These are phyloP conservation scores for Trichosporon sp. DNA, from an alignment of 1,284 basidiomycete species.

Conservation along the genomic window DNA sequence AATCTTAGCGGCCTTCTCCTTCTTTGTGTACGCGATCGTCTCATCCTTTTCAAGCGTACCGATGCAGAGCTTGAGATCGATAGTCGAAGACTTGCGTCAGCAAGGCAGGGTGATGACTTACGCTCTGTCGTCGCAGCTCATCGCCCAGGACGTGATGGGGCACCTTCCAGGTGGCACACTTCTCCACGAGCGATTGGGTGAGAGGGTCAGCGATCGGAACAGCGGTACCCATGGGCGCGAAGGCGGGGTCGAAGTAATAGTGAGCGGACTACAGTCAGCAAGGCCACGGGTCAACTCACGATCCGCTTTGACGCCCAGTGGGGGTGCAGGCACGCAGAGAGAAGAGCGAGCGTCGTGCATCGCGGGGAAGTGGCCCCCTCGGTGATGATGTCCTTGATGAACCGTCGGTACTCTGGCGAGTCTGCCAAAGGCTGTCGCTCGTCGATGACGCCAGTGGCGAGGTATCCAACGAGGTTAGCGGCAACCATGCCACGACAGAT, in stretches of 20 bases:
- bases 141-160: slow-evolving; percentile 82
- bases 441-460: slow-evolving; percentile 72
- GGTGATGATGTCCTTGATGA: slow-evolving; percentile 91
- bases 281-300: slow-evolving; percentile 24
- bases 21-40: slow-evolving; percentile 67
- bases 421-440: slow-evolving; percentile 91
- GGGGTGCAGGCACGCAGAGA: slow-evolving; percentile 67
- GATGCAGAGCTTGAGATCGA: slow-evolving; percentile 91
- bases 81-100: slow-evolving; percentile 73
- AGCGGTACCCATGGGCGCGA: slow-evolving; percentile 27
- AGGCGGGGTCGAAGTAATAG: slow-evolving; percentile 52
- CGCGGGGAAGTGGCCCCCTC: slow-evolving; percentile 87
- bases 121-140: slow-evolving; percentile 91
- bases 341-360: slow-evolving; percentile 79
- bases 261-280: slow-evolving; percentile 43
- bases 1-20: slow-evolving; percentile 72
- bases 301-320: slow-evolving; percentile 74
- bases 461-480: slow-evolving; percentile 82
- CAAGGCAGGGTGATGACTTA: slow-evolving; percentile 53
- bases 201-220: slow-evolving; percentile 70
- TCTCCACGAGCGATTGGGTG: slow-evolving; percentile 79
- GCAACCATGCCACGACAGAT: slow-evolving; percentile 85
- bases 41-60: slow-evolving; percentile 80
- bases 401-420: slow-evolving; percentile 87
- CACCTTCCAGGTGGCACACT: slow-evolving; percentile 90